Evolutionary conservation across 768 basidiomycete species (phyloP), one percentile per base, ranked within the genome.

Genomic region (Aureoboletus auriporus): DNA sequence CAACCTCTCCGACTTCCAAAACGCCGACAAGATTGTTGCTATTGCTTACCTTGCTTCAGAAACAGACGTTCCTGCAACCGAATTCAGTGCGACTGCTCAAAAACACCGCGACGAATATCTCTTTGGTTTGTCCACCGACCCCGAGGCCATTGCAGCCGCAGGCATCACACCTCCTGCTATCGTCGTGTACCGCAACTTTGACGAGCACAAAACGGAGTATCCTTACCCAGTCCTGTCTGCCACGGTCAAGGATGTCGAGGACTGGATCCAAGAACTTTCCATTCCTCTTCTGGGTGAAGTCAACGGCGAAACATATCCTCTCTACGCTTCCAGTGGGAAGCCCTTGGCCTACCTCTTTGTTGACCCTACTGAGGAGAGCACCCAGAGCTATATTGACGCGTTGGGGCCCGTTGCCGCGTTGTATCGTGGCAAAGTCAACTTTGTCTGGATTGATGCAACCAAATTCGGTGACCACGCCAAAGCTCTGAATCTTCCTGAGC

Each of bases 381-480:
- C 79, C 57, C 77, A 89, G 12, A 73, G 74, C 28, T 68, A 84
- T 42, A 78, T 95, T 54, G 82, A 82, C 23, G 68, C 75, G 35
- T 64, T 97, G 57, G 82, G 75, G 57, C 84, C 91, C 8, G 67
- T 95, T 44, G 96, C 96, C 7, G 72, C 82, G 44, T 80, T 84
- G 63, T 82, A 80, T 76, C 92, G 89, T 71, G 78, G 83, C 59
- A 84, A 90, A 71, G 62, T 98, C 65, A 96, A 96, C 83, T 96
- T 97, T 67, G 95, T 98, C 52, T 95, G 86, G 84, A 98, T 99
- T 59, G 96, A 99, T 67, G 93, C 92, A 20, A 72, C 86, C 72
- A 93, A 93, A 68, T 99, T 93, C 59, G 82, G 81, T 59, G 95
- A 98, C 61, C 96, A 99, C 73, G 96, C 86, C 57, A 93, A 92